Base-by-base conservation (phyloP, 306 rosid species). In the Leucaena leucocephala region DNA sequence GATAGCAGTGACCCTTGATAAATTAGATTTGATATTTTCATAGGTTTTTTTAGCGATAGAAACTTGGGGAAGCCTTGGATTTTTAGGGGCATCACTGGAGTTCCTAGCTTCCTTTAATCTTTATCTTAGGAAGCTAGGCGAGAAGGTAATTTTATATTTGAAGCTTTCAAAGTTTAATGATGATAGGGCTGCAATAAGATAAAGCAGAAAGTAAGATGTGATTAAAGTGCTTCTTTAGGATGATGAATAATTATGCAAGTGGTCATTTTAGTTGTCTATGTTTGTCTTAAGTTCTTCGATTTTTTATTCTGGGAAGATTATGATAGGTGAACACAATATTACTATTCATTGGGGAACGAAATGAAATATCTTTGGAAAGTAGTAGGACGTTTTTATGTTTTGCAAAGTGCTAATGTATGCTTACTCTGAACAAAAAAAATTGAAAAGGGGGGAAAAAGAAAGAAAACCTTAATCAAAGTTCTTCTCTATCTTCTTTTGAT, bases 151-250 rank as follows among this genome's bases (percentile, higher is more conserved):
- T 44, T 27, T 34, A 46, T 33, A 71, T 71, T 68, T 34, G 44
- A 71, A 48, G 59, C 61, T 46, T 55, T 73, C 73, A 8, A 21
- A 59, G 67, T 58, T 48, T 46, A 45, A 27, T 48, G 75, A 15
- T 44, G 17, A 12, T 13, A 33, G 75, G 13, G 27, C 22, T 74
- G 27, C 76, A 44, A 66, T 21, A 57, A 55, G 57, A 22, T 68
- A 42, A 19, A 44, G 42, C 19, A 43, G 50, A 52, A 45, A 44
- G 76, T 72, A 8, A 66, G 39, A 67, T 64, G 38, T 62, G 44
- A 13, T 35, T 66, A 61, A 72, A 77, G 15, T 76, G 46, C 66
- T 73, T 77, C 59, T 66, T 73, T 36, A 2, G 46, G 43, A 76
- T 70, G 45, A 64, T 76, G 22, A 46, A 44, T 69, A 67, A 66